phyloP scores from a whole-genome alignment of 1,284 basidiomycete genomes.

The Singerocomus inundabilis region DNA sequence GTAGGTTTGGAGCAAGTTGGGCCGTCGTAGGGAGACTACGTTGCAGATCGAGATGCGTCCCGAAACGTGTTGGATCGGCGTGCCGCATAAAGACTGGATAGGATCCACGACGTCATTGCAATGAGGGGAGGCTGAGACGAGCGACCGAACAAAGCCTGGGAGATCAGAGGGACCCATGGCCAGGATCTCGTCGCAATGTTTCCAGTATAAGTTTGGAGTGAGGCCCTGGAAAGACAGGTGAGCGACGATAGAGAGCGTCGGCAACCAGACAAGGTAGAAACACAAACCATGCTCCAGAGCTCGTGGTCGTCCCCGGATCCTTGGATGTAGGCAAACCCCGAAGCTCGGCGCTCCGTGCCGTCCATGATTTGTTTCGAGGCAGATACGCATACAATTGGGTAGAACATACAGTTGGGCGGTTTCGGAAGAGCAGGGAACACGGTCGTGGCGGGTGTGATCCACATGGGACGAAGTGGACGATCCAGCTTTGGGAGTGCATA shows the following conservation, averaged over 20 bases:
- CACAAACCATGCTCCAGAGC: slow-evolving; percentile 74
- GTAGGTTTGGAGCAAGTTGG: slow-evolving; percentile 2
- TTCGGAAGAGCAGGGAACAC: slow-evolving; percentile 40
- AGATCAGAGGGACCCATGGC: slow-evolving; percentile 45
- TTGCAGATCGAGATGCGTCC: slow-evolving; percentile 41
- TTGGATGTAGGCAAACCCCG: slow-evolving; percentile 79
- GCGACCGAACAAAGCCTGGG: slow-evolving; percentile 42
- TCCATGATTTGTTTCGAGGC: slow-evolving; percentile 68
- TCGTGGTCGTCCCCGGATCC: slow-evolving; percentile 91
- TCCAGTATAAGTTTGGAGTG: slow-evolving; percentile 75
- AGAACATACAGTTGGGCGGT: slow-evolving; percentile 37
- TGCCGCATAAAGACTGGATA: slow-evolving; percentile 2
- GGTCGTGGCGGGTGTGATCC: slow-evolving; percentile 60
- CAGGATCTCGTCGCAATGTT: slow-evolving; percentile 51
- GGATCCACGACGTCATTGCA: not conserved
- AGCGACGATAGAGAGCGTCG: not conserved
- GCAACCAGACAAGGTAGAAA: not conserved
- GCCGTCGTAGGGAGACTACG: slow-evolving; percentile 29
- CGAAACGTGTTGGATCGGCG: slow-evolving; percentile 36
- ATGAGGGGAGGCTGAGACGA: slow-evolving; percentile 37
- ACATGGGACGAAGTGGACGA: slow-evolving; percentile 62
- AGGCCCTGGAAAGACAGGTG: slow-evolving; percentile 53
- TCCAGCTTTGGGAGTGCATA: slow-evolving; percentile 49
- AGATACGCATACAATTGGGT: slow-evolving; percentile 75
- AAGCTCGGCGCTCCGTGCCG: slow-evolving; percentile 53